Percentiles rank a stretch among this genome's conserved stretches.
phyloP scores from a whole-genome alignment of 768 basidiomycete species.

The Sistotremastrum niveocremeum region DNA sequence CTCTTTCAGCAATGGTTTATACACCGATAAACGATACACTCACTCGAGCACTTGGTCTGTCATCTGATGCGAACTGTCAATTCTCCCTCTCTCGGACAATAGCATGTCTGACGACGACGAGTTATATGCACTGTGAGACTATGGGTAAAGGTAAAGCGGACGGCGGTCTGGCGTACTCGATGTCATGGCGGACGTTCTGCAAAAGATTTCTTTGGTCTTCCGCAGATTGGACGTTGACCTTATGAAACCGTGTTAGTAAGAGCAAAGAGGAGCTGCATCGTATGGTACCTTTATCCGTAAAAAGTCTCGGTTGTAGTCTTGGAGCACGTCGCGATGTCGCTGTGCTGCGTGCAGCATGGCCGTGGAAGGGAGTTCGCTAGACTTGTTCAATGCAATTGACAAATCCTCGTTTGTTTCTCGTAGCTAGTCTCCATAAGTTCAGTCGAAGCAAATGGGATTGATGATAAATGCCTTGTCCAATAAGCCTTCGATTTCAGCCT shows the following conservation, averaged over 20 bases:
- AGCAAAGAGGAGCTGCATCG: background rate
- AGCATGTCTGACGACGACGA: conserved; percentile 79
- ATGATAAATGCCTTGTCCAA: conserved; percentile 42
- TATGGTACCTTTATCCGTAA: conserved; percentile 62
- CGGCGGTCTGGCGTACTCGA: conserved; percentile 50
- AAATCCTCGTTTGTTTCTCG: conserved; percentile 80
- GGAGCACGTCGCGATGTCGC: conserved; percentile 78
- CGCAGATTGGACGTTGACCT: conserved; percentile 73
- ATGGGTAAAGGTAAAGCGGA: background rate
- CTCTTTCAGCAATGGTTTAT: conserved; percentile 1
- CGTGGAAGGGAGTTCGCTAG: conserved; percentile 59
- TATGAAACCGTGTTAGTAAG: background rate
- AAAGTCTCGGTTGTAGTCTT: conserved; percentile 79
- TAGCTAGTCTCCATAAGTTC: conserved; percentile 34
- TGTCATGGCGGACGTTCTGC: conserved; percentile 86
- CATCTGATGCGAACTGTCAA: conserved; percentile 92
- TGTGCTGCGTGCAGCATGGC: conserved; percentile 84
- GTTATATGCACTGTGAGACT: conserved; percentile 63
- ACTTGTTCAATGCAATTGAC: conserved; percentile 46
- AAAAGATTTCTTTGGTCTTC: conserved; percentile 80
- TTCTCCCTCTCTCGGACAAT: conserved; percentile 74
- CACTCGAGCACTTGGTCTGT: conserved; percentile 84
- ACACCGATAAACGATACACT: conserved; percentile 14
- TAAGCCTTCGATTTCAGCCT: conserved; percentile 76
- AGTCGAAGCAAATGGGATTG: conserved; percentile 6